Conservation (phyloP, 2,329 filamentous ascomycete genomes). For the Xylariaceae sp. region DNA sequence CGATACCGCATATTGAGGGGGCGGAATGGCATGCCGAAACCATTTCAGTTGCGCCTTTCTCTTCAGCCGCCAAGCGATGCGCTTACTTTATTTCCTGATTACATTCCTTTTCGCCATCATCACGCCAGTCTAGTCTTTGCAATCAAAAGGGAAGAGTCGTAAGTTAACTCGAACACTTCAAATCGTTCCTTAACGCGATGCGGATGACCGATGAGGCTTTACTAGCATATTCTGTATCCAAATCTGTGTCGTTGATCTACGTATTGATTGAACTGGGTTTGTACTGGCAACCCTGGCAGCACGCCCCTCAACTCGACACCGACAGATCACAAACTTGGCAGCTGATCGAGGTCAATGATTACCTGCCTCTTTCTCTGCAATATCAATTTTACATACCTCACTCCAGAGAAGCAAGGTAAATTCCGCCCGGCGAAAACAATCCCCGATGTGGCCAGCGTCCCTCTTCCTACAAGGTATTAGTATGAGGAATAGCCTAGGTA, state of each 20-base stretch:
- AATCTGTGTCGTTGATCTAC: background rate
- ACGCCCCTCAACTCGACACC: too few species aligned
- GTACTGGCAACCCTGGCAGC: background rate
- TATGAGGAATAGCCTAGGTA: too few species aligned
- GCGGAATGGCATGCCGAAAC: background rate
- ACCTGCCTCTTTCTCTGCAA: background rate
- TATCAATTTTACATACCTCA: too few species aligned
- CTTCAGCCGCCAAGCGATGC: conserved; percentile 6
- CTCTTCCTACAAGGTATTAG: too few species aligned
- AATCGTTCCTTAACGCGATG: background rate
- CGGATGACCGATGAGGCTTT: background rate
- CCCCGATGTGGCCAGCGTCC: too few species aligned
- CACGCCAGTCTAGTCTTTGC: background rate
- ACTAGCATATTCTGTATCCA: background rate
- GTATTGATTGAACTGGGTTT: background rate
- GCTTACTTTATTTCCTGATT: too few species aligned
- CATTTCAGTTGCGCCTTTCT: conserved; percentile 9
- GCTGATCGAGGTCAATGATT: background rate
- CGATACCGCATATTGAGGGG: background rate
- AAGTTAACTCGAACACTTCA: conserved; percentile 9
- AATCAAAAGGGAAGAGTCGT: background rate
- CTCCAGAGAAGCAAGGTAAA: too few species aligned
- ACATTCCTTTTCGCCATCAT: background rate
- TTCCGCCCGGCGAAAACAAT: background rate
- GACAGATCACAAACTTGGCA: background rate